Evolutionary conservation across 257 asterid genomes (phyloP).

Genomic region (Perilla frutescens): DNA sequence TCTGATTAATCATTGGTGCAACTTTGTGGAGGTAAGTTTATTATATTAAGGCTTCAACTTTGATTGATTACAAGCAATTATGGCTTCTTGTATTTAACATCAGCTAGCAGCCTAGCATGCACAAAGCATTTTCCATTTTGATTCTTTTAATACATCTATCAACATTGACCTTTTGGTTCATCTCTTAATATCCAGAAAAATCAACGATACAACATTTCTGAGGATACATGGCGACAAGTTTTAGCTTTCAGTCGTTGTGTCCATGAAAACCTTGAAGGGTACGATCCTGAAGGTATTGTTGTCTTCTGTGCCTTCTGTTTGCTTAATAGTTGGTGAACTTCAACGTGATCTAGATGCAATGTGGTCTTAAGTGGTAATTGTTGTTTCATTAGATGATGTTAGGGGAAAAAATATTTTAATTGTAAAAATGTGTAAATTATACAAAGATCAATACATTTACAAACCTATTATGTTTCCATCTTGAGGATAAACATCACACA

Average conservation of each 20-base stretch:
- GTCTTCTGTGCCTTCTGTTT: constrained; percentile 14
- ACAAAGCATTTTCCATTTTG: neutral
- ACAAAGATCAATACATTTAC: neutral
- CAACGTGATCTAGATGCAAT: constrained; percentile 1
- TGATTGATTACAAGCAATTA: neutral
- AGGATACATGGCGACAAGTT: constrained; percentile 97
- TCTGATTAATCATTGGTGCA: constrained; percentile 87
- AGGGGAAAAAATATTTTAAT: neutral
- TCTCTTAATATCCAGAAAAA: constrained; percentile 54
- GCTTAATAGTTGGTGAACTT: constrained; percentile 17
- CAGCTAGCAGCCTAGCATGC: neutral
- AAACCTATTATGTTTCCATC: constrained; percentile 1
- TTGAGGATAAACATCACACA: constrained; percentile 1
- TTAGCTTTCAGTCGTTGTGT: constrained; percentile 91
- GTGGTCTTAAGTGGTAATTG: neutral
- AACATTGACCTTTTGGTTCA: neutral
- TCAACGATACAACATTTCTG: constrained; percentile 92
- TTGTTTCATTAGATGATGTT: neutral
- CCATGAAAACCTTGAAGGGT: constrained; percentile 94
- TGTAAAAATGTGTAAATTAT: neutral
- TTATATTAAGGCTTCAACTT: constrained; percentile 23
- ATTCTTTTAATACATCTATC: constrained; percentile 12
- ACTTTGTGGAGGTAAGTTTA: constrained; percentile 78
- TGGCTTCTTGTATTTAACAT: neutral
- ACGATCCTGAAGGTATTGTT: constrained; percentile 89